A percentile compares a stretch with the other conserved stretches of the same genome.
These are phyloP conservation scores for Handroanthus guayacan DNA, from an alignment of 257 asterid genomes.

Conservation along the genomic window DNA sequence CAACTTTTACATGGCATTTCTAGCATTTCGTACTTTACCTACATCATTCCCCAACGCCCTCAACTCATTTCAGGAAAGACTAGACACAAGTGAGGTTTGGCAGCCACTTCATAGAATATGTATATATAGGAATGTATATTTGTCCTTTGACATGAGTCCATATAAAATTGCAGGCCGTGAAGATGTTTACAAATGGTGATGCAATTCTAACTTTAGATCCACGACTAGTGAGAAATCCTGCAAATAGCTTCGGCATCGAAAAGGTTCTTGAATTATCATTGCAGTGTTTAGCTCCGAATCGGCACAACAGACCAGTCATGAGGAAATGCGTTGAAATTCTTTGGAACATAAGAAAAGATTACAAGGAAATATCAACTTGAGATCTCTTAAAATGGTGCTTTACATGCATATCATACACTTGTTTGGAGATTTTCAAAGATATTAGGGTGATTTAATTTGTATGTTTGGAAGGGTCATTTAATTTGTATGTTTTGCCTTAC, in stretches of 20 bases:
- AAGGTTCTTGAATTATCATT: conserved; percentile 72
- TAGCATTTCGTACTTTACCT: too few species aligned
- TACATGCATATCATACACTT: conserved; percentile 4
- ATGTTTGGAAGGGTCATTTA: neutral
- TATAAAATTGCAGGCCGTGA: conserved; percentile 68
- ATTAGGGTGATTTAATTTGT: neutral
- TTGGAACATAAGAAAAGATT: conserved; percentile 86
- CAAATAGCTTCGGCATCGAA: conserved; percentile 66
- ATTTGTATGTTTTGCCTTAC: conserved; percentile 4
- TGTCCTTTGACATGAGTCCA: conserved; percentile 6
- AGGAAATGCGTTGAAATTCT: conserved; percentile 85
- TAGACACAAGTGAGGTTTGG: too few species aligned
- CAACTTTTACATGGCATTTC: too few species aligned
- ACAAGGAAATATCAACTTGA: conserved; percentile 53
- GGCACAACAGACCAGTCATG: conserved; percentile 82
- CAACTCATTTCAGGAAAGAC: too few species aligned
- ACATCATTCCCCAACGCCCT: too few species aligned
- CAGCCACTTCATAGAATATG: neutral
- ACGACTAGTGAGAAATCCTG: conserved; percentile 66
- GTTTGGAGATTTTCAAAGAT: conserved; percentile 27
- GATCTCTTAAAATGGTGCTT: conserved; percentile 18
- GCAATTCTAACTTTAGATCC: conserved; percentile 84
- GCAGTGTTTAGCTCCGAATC: conserved; percentile 79
- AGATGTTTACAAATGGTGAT: conserved; percentile 74
- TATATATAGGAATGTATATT: neutral